These are phyloP conservation scores for Immersiella caudata DNA, from an alignment of 495 filamentous ascomycete species.

Conservation along the genomic window DNA sequence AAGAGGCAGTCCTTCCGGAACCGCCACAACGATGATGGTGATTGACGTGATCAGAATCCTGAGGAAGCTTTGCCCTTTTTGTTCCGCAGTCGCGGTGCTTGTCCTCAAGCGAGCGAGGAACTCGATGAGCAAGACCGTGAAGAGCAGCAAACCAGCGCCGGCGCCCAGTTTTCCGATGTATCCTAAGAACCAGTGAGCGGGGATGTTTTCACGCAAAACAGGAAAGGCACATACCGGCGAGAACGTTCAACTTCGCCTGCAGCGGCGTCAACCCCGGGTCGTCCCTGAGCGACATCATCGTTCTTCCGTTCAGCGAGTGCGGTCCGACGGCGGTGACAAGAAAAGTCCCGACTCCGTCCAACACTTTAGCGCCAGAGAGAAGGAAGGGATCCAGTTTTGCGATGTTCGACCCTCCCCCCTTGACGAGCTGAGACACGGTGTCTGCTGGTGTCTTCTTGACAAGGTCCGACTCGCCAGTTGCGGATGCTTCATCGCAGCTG, in stretches of 20 bases:
- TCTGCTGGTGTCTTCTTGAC: constrained; percentile 71
- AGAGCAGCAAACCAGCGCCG: constrained; percentile 78
- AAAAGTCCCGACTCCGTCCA: constrained; percentile 86
- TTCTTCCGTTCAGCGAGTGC: constrained; percentile 84
- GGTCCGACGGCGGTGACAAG: constrained; percentile 83
- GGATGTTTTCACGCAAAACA: background rate
- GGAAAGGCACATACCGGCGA: constrained; percentile 54
- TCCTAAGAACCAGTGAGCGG: constrained; percentile 41
- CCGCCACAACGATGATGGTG: constrained; percentile 91
- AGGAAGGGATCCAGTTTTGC: constrained; percentile 76
- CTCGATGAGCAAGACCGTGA: constrained; percentile 87
- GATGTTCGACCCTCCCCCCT: background rate
- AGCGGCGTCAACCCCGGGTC: constrained; percentile 88
- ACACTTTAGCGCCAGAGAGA: constrained; percentile 86
- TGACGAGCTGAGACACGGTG: background rate
- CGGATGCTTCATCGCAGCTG: constrained; percentile 80
- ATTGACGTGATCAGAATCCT: constrained; percentile 94
- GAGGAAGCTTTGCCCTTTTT: constrained; percentile 87
- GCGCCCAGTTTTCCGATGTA: constrained; percentile 90
- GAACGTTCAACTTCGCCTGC: constrained; percentile 83
- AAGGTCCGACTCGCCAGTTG: constrained; percentile 83
- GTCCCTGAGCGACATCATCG: constrained; percentile 88
- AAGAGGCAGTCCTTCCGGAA: constrained; percentile 91
- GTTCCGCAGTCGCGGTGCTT: constrained; percentile 56
- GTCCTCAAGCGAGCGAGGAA: constrained; percentile 69